Evolutionary conservation across 1,284 basidiomycete species (phyloP).

Genomic region (Marasmius tenuissimus): DNA sequence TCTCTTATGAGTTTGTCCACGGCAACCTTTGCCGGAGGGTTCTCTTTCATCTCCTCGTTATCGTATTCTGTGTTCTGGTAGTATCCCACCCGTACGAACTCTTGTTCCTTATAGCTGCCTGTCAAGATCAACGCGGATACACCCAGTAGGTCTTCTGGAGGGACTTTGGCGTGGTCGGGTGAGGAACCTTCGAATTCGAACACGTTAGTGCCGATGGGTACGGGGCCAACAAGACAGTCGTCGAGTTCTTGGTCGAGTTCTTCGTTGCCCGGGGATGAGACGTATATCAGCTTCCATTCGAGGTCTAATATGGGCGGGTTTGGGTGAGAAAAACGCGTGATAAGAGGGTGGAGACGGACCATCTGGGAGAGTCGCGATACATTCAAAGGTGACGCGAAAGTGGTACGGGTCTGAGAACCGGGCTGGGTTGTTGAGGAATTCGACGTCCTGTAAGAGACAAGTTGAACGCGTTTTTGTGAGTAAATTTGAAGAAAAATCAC

Average conservation of each 20-base stretch:
- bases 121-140: conserved; percentile 91
- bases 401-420: conserved; percentile 89
- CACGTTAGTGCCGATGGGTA: conserved; percentile 92
- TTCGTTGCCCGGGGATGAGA: conserved; percentile 90
- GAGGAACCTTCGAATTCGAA: conserved; percentile 91
- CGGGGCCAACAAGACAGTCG: conserved; percentile 93
- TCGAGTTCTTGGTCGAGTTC: conserved; percentile 96
- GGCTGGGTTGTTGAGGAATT: conserved; percentile 93
- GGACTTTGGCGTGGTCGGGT: conserved; percentile 75
- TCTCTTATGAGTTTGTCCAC: conserved; percentile 85
- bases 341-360: conserved; percentile 46
- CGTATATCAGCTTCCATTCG: conserved; percentile 97
- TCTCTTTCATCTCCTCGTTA: conserved; percentile 84
- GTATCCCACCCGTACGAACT: conserved; percentile 98
- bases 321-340: not conserved
- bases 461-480: not conserved
- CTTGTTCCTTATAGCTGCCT: conserved; percentile 89
- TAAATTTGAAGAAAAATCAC: not conserved
- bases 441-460: conserved; percentile 57
- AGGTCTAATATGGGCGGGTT: conserved; percentile 62
- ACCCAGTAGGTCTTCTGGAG: conserved; percentile 81
- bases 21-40: conserved; percentile 66
- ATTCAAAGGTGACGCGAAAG: conserved; percentile 98
- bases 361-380: conserved; percentile 90
- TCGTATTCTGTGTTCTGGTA: conserved; percentile 99